phyloP scores from a whole-genome alignment of 2,329 filamentous ascomycete species.

The Trichothecium roseum region DNA sequence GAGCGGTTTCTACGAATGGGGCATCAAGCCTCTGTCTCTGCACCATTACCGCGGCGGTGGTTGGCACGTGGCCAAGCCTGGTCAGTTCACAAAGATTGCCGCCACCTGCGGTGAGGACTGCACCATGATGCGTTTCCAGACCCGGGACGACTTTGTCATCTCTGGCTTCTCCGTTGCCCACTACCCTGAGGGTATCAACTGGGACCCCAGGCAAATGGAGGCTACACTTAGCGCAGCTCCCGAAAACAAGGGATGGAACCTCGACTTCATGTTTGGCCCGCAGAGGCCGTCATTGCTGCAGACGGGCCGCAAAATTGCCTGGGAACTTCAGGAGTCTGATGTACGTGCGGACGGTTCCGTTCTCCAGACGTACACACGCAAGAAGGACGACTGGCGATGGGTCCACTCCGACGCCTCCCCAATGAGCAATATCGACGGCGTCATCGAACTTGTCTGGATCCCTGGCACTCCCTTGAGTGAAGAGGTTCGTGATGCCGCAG shows the following conservation, averaged over 20 bases:
- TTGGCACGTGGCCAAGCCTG: slow-evolving; percentile 44
- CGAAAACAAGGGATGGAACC: slow-evolving; percentile 37
- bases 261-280: slow-evolving; percentile 41
- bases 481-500: not conserved
- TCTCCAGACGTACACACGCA: slow-evolving; percentile 42
- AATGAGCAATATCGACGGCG: slow-evolving; percentile 43
- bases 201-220: slow-evolving; percentile 40
- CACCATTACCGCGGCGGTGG: slow-evolving; percentile 55
- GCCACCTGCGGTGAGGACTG: slow-evolving; percentile 52
- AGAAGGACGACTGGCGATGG: slow-evolving; percentile 43
- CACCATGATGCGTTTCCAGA: slow-evolving; percentile 47
- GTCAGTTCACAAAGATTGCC: slow-evolving; percentile 45
- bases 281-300: slow-evolving; percentile 34
- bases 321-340: slow-evolving; percentile 41
- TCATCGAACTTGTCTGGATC: slow-evolving; percentile 48
- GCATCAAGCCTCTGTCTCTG: slow-evolving; percentile 47
- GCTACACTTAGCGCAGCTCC: slow-evolving; percentile 39
- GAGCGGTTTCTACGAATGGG: slow-evolving; percentile 54
- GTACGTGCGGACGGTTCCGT: slow-evolving; percentile 38
- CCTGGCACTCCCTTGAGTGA: slow-evolving; percentile 14
- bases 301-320: slow-evolving; percentile 40
- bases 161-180: slow-evolving; percentile 50
- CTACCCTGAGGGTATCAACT: slow-evolving; percentile 40
- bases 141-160: slow-evolving; percentile 41
- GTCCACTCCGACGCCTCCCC: slow-evolving; percentile 30